phyloP scores from a whole-genome alignment of 305 asterid species.

The Petunia hybrid region DNA sequence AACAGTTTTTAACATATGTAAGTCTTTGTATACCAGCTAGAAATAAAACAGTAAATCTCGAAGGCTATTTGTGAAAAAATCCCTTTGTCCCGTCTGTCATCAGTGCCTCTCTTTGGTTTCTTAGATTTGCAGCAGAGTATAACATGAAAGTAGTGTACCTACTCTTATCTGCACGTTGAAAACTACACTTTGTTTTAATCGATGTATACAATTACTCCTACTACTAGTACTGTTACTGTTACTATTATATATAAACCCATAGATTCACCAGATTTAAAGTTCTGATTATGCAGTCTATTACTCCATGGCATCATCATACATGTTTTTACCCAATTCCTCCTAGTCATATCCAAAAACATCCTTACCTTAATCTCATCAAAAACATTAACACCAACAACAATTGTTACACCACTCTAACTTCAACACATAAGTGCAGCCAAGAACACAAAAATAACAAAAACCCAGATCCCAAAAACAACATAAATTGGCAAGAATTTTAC shows the following conservation, averaged over 20 bases:
- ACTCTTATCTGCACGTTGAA: neutral
- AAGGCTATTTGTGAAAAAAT: no score
- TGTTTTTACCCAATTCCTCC: constrained; percentile 73
- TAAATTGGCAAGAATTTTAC: constrained; percentile 48
- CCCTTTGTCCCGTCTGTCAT: no score
- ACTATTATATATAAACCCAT: constrained; percentile 27
- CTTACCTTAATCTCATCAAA: constrained; percentile 45
- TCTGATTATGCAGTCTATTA: constrained; percentile 62
- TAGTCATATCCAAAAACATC: constrained; percentile 37
- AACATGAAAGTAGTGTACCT: neutral
- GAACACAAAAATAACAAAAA: constrained; percentile 55
- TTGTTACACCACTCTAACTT: constrained; percentile 42
- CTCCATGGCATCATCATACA: constrained; percentile 56
- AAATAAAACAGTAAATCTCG: no score
- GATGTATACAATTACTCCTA: neutral
- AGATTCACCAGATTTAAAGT: constrained; percentile 12
- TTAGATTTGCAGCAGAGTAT: neutral
- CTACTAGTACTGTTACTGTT: neutral
- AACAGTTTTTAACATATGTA: no score
- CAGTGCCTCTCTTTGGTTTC: no score
- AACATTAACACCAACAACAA: constrained; percentile 35
- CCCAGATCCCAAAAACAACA: constrained; percentile 42
- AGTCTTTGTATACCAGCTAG: no score
- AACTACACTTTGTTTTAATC: neutral
- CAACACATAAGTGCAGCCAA: constrained; percentile 66